Base-by-base conservation (phyloP, 106 monocot genomes). In the Dioscorea dumetorum region DNA sequence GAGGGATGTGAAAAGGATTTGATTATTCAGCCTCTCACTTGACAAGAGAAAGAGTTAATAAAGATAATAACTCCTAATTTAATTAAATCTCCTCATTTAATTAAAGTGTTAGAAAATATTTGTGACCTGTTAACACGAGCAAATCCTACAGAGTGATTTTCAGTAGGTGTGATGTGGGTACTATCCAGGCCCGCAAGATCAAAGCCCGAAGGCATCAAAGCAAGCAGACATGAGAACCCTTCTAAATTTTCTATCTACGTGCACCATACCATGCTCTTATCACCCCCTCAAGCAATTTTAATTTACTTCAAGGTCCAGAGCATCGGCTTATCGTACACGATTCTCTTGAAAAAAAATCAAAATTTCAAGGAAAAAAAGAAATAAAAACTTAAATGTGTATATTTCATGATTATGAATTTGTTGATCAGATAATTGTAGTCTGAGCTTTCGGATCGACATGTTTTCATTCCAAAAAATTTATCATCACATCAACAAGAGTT, bases 351-450 rank as follows among this genome's bases (percentile, higher is more conserved):
- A 20, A n/a, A 2, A 23, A 23, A 4, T 59, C 4, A 6, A 19
- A 22, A 51, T 11, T 15, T 8, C 63, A 33, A 0, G 21, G 21
- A 35, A 48, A 41, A 62, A 63, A 16, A 19, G 22, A 28, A 60
- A 51, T 0, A 54, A 12, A 7, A 21, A n/a, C n/a, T n/a, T n/a
- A n/a, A n/a, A n/a, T n/a, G n/a, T n/a, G n/a, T n/a, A n/a, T n/a
- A n/a, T n/a, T n/a, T n/a, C n/a, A n/a, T n/a, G n/a, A n/a, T n/a
- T 8, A 18, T 5, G 5, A 22, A 57, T 7, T 13, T 23, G 79
- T 68, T 67, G 86, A 82, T 86, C 86, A 86, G 86, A 86, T 86
- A 86, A 86, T 86, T 86, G 86, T 86, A 79, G 86, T 86, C 86
- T 86, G 86, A 79, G 17, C 60, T 49, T 66, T 81, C 19, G 4